A percentile compares a stretch with the other conserved stretches of the same genome.
These are phyloP conservation scores for Persicaria maculosa DNA, from an alignment of 148 eudicot genomes.

Conservation along the genomic window DNA sequence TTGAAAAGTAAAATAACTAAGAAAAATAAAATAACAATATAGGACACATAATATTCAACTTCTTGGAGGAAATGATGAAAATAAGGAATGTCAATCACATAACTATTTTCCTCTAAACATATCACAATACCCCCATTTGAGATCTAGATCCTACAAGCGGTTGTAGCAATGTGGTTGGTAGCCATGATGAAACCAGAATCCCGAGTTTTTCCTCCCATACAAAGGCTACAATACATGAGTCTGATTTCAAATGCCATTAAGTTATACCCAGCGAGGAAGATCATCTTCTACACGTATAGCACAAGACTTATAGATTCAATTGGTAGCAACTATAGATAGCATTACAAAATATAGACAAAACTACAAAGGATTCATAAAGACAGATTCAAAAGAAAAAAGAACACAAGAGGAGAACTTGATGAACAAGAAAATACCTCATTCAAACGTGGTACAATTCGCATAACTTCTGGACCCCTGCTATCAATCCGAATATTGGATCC, in stretches of 20 bases:
- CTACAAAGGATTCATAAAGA: not conserved
- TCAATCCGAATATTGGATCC: conserved; percentile 94
- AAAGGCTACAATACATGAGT: too few relatives aligned
- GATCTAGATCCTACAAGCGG: too few relatives aligned
- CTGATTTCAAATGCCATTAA: too few relatives aligned
- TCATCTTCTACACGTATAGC: not conserved
- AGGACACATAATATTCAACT: not conserved
- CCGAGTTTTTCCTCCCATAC: too few relatives aligned
- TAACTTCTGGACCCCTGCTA: conserved; percentile 98
- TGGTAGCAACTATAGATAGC: not conserved
- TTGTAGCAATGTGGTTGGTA: too few relatives aligned
- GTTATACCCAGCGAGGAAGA: too few relatives aligned
- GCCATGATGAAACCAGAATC: too few relatives aligned
- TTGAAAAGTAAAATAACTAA: not conserved
- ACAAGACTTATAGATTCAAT: not conserved
- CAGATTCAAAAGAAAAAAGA: not conserved
- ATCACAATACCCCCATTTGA: too few relatives aligned
- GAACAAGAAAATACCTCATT: conserved; percentile 57
- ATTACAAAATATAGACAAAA: not conserved
- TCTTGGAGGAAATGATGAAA: not conserved
- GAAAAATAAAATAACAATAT: not conserved
- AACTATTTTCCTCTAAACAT: too few relatives aligned
- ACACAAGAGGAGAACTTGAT: not conserved
- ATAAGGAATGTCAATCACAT: not conserved
- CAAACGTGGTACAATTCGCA: conserved; percentile 87